A percentile compares a stretch with the other conserved stretches of the same genome.
These are phyloP conservation scores for Sporopachydermia cereana DNA, from an alignment of 1,139 yeast species.

Conservation along the genomic window DNA sequence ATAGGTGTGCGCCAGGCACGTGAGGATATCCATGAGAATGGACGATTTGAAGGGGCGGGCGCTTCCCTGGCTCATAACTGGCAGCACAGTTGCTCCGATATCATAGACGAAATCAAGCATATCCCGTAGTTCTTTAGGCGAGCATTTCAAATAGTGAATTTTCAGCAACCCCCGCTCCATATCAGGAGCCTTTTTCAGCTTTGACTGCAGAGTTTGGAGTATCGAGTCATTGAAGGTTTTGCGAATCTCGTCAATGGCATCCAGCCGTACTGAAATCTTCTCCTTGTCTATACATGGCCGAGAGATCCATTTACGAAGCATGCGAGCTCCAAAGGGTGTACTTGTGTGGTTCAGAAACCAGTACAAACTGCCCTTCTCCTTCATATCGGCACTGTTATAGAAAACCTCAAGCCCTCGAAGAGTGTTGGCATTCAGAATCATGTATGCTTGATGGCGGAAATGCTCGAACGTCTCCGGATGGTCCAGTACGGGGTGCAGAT, in stretches of 20 bases:
- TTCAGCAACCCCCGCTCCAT: slow-evolving; percentile 56
- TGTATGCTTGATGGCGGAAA: slow-evolving; percentile 41
- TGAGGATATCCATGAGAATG: neutral
- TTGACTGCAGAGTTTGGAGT: neutral
- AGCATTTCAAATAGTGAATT: slow-evolving; percentile 53
- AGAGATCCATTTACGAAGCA: slow-evolving; percentile 60
- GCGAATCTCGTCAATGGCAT: slow-evolving; percentile 54
- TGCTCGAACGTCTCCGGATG: slow-evolving; percentile 37
- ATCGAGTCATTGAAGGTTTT: slow-evolving; percentile 21
- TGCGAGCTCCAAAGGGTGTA: slow-evolving; percentile 64
- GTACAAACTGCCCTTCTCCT: slow-evolving; percentile 54
- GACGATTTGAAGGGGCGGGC: neutral
- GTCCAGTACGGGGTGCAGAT: slow-evolving; percentile 44
- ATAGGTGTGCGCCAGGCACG: neutral
- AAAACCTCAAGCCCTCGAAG: slow-evolving; percentile 65
- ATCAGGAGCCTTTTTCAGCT: slow-evolving; percentile 43
- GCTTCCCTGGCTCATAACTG: neutral
- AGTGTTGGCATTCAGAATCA: slow-evolving; percentile 63
- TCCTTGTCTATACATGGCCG: slow-evolving; percentile 49
- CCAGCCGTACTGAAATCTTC: slow-evolving; percentile 45
- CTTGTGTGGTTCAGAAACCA: slow-evolving; percentile 75
- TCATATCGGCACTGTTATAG: slow-evolving; percentile 44
- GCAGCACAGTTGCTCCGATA: slow-evolving; percentile 16
- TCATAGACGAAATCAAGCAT: slow-evolving; percentile 42
- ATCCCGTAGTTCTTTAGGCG: slow-evolving; percentile 53